Conservation (phyloP, 768 basidiomycete genomes). For the Lyophyllum atratum region DNA sequence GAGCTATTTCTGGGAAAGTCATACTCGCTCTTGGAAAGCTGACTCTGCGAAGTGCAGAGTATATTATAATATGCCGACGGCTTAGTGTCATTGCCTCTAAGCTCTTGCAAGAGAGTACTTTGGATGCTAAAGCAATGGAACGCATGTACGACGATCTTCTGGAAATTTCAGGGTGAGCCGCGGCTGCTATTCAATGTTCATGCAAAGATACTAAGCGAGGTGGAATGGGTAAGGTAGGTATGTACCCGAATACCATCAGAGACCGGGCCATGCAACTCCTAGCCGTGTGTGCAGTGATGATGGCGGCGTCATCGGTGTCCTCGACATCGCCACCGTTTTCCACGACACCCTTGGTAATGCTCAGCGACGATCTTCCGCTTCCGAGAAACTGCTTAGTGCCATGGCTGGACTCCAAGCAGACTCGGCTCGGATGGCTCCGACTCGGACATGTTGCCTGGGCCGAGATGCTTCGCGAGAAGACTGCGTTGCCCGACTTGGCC, state of each 20-base stretch:
- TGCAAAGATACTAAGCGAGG: too few species aligned
- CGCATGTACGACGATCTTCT: too few species aligned
- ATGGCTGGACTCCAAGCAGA: constrained; percentile 98
- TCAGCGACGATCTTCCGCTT: constrained; percentile 94
- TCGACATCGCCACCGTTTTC: constrained; percentile 99
- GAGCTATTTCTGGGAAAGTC: constrained; percentile 26
- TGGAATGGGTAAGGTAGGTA: not conserved
- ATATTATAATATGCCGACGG: too few species aligned
- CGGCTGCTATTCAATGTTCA: too few species aligned
- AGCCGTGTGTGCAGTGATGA: constrained; percentile 98
- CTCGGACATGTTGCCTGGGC: constrained; percentile 98
- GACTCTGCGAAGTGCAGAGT: constrained; percentile 18
- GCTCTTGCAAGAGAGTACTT: too few species aligned
- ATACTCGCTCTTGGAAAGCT: constrained; percentile 16
- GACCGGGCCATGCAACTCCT: too few species aligned
- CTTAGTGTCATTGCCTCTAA: too few species aligned
- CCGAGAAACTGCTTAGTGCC: constrained; percentile 93
- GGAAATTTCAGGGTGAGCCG: too few species aligned
- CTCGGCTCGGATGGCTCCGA: constrained; percentile 81
- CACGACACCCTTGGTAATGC: constrained; percentile 98
- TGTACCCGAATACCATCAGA: too few species aligned
- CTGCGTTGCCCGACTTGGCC: constrained; percentile 92
- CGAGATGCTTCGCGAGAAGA: constrained; percentile 92
- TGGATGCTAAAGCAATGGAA: too few species aligned
- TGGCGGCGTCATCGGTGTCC: constrained; percentile 95